Conservation (phyloP, 371 early-diverging fungal species). For the Globomyces sp. region DNA sequence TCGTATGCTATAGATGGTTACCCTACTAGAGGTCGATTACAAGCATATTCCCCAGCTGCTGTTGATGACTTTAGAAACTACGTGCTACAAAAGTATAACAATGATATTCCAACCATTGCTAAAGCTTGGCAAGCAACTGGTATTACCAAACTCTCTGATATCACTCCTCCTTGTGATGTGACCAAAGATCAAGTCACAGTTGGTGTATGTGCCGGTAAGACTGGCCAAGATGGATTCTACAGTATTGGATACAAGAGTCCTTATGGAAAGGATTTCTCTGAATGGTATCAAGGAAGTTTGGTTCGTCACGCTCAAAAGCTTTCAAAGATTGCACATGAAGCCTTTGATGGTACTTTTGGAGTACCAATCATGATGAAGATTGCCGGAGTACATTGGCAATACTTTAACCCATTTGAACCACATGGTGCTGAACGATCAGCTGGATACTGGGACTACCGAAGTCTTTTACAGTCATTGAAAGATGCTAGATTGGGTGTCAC, state of each 20-base stretch:
- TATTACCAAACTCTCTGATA: not conserved
- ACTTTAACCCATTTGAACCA: conserved; percentile 14
- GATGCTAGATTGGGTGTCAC: conserved; percentile 9
- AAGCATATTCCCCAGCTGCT: conserved; percentile 18
- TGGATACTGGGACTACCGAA: conserved; percentile 22
- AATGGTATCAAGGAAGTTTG: conserved; percentile 18
- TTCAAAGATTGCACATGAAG: not conserved
- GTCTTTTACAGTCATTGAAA: not conserved
- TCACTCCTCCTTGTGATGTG: conserved; percentile 13
- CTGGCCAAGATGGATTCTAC: conserved; percentile 9
- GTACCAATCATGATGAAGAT: conserved; percentile 17
- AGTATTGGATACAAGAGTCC: not conserved
- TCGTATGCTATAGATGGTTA: conserved; percentile 11
- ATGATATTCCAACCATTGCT: not conserved
- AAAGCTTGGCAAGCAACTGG: conserved; percentile 5
- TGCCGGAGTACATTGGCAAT: conserved; percentile 22
- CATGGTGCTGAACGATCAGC: conserved; percentile 19
- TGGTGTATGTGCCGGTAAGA: conserved; percentile 18
- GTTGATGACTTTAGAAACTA: conserved; percentile 12
- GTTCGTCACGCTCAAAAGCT: not conserved
- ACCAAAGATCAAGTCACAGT: not conserved
- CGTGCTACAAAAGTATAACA: conserved; percentile 9
- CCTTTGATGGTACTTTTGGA: conserved; percentile 15
- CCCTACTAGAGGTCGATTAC: conserved; percentile 19
- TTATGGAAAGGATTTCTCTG: conserved; percentile 15